Evolutionary conservation across 495 filamentous ascomycete genomes (phyloP).

Genomic region (Neurospora sp.): DNA sequence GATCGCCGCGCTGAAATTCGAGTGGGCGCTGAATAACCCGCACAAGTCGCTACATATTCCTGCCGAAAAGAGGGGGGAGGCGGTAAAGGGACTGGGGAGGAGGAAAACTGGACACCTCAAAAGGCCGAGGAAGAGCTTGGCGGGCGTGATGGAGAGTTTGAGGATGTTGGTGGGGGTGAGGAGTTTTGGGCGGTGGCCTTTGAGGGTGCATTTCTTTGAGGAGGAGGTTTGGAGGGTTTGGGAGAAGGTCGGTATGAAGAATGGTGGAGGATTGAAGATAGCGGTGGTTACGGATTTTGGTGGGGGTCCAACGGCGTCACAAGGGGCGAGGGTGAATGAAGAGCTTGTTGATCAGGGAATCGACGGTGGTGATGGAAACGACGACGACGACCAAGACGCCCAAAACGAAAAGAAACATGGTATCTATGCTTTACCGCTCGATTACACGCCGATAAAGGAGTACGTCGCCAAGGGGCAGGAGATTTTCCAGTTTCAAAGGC

Average conservation of each 20-base stretch:
- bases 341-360: not conserved
- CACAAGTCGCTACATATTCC: slow-evolving; percentile 65
- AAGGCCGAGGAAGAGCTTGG: slow-evolving; percentile 48
- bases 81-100: slow-evolving; percentile 16
- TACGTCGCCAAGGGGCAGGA: slow-evolving; percentile 63
- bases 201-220: slow-evolving; percentile 70
- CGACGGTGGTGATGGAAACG: not conserved
- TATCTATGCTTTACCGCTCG: slow-evolving; percentile 51
- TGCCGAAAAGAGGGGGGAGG: slow-evolving; percentile 40
- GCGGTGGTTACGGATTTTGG: slow-evolving; percentile 47
- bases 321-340: not conserved
- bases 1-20: slow-evolving; percentile 85
- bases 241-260: slow-evolving; percentile 47
- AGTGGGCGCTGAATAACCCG: slow-evolving; percentile 93
- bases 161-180: slow-evolving; percentile 67
- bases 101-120: slow-evolving; percentile 34
- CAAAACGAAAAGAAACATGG: slow-evolving; percentile 21
- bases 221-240: slow-evolving; percentile 58
- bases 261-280: slow-evolving; percentile 25
- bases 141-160: slow-evolving; percentile 59
- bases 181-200: slow-evolving; percentile 73
- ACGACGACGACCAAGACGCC: not conserved
- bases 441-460: slow-evolving; percentile 52
- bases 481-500: slow-evolving; percentile 48
- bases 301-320: slow-evolving; percentile 4